These are phyloP conservation scores for Metarhizium rileyi DNA, from an alignment of 2,329 filamentous ascomycete species.

Conservation along the genomic window DNA sequence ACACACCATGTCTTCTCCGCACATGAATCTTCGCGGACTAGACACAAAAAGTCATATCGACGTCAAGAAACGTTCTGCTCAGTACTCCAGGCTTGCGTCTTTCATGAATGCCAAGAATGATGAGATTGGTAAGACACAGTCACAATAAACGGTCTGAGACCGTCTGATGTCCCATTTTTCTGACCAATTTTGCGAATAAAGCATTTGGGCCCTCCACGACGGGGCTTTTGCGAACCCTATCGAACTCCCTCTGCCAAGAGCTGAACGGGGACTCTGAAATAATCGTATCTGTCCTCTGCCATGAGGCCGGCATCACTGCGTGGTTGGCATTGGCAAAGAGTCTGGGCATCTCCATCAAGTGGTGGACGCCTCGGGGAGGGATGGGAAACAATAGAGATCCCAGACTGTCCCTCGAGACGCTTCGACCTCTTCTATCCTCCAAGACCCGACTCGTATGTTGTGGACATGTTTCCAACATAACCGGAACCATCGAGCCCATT, in stretches of 20 bases:
- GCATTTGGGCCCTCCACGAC: slow-evolving; percentile 60
- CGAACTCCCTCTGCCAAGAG: slow-evolving; percentile 31
- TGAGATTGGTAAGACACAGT: slow-evolving; percentile 5
- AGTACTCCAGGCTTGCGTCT: slow-evolving; percentile 1
- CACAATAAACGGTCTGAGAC: neutral
- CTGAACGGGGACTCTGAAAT: slow-evolving; percentile 53
- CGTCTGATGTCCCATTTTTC: too few species aligned
- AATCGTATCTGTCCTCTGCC: slow-evolving; percentile 60
- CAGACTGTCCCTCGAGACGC: slow-evolving; percentile 25
- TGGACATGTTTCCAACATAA: slow-evolving; percentile 65
- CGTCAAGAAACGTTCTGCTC: slow-evolving; percentile 1
- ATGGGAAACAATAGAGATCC: slow-evolving; percentile 35
- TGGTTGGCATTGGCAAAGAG: slow-evolving; percentile 60
- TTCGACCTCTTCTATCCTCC: slow-evolving; percentile 47
- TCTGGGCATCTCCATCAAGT: neutral
- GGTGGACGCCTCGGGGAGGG: neutral
- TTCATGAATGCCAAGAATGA: slow-evolving; percentile 6
- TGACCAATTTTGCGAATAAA: neutral
- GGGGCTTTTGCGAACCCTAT: slow-evolving; percentile 64
- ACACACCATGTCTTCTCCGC: slow-evolving; percentile 7
- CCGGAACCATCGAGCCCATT: slow-evolving; percentile 54
- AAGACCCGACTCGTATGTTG: slow-evolving; percentile 62
- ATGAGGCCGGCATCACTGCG: slow-evolving; percentile 66
- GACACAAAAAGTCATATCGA: slow-evolving; percentile 7
- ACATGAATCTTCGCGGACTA: slow-evolving; percentile 8